phyloP scores from a whole-genome alignment of 2,329 filamentous ascomycete genomes.

The Paraphoma sp. region DNA sequence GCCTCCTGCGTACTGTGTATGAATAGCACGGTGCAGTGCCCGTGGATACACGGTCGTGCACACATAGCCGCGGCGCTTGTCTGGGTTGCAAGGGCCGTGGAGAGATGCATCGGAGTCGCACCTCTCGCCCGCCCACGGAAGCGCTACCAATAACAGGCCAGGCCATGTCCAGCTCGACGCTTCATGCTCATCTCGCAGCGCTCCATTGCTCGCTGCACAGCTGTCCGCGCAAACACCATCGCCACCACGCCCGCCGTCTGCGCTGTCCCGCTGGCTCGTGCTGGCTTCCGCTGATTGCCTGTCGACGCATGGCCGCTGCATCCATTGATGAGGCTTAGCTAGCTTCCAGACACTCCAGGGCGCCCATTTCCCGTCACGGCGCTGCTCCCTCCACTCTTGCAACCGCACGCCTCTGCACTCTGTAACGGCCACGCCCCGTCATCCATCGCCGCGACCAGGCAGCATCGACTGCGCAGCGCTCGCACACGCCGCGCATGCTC shows the following conservation, averaged over 20 bases:
- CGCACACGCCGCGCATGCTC: neutral
- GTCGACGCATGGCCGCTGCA: slow-evolving; percentile 2
- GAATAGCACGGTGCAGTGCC: too few species aligned
- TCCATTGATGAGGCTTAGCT: slow-evolving; percentile 5
- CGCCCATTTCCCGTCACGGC: neutral
- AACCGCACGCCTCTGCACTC: neutral
- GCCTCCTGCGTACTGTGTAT: too few species aligned
- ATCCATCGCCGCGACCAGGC: neutral
- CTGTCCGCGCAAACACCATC: neutral
- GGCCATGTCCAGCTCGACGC: neutral
- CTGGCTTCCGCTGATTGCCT: slow-evolving; percentile 6
- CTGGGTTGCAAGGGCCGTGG: neutral
- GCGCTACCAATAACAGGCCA: slow-evolving; percentile 1
- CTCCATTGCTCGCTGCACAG: neutral
- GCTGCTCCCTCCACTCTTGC: neutral
- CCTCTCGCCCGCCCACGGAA: neutral
- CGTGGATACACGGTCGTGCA: neutral
- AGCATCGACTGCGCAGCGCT: neutral
- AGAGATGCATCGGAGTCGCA: neutral
- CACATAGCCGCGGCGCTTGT: neutral
- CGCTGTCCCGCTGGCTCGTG: slow-evolving; percentile 11
- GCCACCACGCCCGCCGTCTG: neutral
- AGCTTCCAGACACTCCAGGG: neutral
- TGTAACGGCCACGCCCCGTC: neutral
- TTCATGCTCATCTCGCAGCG: neutral